phyloP scores from a whole-genome alignment of 2,329 filamentous ascomycete genomes.

The Cladophialophora immunda region DNA sequence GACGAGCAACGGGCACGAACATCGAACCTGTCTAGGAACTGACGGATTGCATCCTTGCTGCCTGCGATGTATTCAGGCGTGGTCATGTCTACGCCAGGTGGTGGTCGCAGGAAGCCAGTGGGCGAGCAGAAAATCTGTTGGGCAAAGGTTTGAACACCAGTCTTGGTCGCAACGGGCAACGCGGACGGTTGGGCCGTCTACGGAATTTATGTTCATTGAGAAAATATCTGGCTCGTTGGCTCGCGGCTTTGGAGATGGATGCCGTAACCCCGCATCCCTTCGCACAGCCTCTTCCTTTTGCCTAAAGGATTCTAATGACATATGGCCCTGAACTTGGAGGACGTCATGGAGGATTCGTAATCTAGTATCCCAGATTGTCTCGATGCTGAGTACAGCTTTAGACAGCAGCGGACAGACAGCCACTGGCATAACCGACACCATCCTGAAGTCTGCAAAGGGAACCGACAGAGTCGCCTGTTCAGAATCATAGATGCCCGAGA shows the following conservation, averaged over 20 bases:
- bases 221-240: neutral
- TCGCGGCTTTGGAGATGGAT: slow-evolving; percentile 5
- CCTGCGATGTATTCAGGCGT: slow-evolving; percentile 74
- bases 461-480: neutral
- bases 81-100: slow-evolving; percentile 35
- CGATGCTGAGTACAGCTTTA: neutral
- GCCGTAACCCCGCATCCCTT: neutral
- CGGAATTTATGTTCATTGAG: neutral
- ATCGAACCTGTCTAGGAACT: slow-evolving; percentile 91
- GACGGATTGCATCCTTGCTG: slow-evolving; percentile 76
- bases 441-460: neutral
- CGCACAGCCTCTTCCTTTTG: slow-evolving; percentile 3
- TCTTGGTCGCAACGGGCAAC: neutral
- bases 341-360: neutral
- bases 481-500: neutral
- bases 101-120: neutral
- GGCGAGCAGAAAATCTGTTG: neutral
- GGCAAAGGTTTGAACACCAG: neutral
- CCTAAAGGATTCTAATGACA: slow-evolving; percentile 1
- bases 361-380: neutral
- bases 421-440: neutral
- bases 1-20: slow-evolving; percentile 56
- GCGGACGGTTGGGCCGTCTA: neutral
- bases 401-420: neutral
- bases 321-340: neutral